Evolutionary conservation across 2,329 filamentous ascomycete genomes (phyloP).

Genomic region (Talaromyces marneffei): DNA sequence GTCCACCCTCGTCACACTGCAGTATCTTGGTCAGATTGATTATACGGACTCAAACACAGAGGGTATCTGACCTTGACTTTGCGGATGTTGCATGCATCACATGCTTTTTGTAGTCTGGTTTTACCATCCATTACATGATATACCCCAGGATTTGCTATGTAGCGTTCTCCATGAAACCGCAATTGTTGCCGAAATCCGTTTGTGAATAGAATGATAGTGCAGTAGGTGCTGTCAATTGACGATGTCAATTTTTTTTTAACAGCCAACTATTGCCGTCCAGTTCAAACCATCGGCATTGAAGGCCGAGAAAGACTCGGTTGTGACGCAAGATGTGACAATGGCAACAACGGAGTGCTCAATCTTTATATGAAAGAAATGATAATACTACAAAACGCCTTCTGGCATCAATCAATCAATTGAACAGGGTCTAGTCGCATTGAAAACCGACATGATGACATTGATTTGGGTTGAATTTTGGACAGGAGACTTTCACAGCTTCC

Average conservation of each 20-base stretch:
- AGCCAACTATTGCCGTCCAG: not conserved
- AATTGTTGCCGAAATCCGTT: not conserved
- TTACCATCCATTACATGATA: slow-evolving; percentile 29
- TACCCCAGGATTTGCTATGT: not conserved
- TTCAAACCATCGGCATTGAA: slow-evolving; percentile 7
- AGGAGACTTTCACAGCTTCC: not conserved
- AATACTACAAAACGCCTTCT: not conserved
- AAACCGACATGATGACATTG: not conserved
- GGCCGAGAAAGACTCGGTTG: slow-evolving; percentile 4
- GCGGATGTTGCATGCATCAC: slow-evolving; percentile 49
- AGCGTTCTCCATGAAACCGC: not conserved
- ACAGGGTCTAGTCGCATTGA: not conserved
- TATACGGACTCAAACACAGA: not conserved
- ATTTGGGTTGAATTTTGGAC: not conserved
- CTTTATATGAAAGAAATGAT: no score
- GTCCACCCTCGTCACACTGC: slow-evolving; percentile 61
- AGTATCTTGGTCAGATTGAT: not conserved
- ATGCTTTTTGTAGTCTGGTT: slow-evolving; percentile 46
- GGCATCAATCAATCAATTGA: not conserved
- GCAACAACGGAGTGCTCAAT: not conserved
- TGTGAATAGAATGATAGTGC: not conserved
- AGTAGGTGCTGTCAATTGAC: not conserved
- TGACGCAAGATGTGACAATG: slow-evolving; percentile 8
- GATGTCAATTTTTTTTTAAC: not conserved
- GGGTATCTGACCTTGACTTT: slow-evolving; percentile 47